phyloP scores from a whole-genome alignment of 805 yeast species.

The Nadsonia fulvescens region DNA sequence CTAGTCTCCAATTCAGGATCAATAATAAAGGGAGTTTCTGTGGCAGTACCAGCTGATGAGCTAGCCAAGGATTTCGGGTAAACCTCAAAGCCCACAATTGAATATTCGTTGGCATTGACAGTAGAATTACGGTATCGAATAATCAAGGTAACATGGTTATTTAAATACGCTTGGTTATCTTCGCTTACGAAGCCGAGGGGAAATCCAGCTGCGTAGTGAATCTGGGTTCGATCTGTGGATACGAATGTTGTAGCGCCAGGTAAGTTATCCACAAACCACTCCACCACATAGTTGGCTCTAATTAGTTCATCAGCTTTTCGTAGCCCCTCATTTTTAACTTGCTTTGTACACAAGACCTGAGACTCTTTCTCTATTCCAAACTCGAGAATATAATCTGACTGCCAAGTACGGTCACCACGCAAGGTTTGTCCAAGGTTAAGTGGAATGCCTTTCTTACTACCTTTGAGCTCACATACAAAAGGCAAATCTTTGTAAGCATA shows the following conservation, averaged over 20 bases:
- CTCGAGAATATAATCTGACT: constrained; percentile 44
- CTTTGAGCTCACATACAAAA: constrained; percentile 50
- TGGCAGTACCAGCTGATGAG: too few relatives aligned
- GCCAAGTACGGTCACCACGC: constrained; percentile 66
- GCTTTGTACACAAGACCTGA: constrained; percentile 46
- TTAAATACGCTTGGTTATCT: constrained; percentile 33
- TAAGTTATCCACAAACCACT: constrained; percentile 68
- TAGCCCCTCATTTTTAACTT: constrained; percentile 33
- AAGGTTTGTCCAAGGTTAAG: constrained; percentile 60
- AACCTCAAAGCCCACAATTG: constrained; percentile 82
- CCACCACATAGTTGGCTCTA: constrained; percentile 53
- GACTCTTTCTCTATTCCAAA: constrained; percentile 56
- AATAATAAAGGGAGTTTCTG: constrained; percentile 34
- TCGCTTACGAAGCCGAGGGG: constrained; percentile 57
- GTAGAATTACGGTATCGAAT: constrained; percentile 44
- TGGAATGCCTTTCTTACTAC: constrained; percentile 37
- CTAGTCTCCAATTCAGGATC: constrained; percentile 14
- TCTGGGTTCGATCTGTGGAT: constrained; percentile 34
- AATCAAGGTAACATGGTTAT: constrained; percentile 71
- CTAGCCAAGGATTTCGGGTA: constrained; percentile 67
- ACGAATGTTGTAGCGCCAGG: constrained; percentile 81
- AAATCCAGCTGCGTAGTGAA: constrained; percentile 74
- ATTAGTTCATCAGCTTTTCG: constrained; percentile 41
- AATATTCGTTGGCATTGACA: constrained; percentile 13
- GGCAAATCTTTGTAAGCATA: constrained; percentile 61